Conservation (phyloP, 495 filamentous ascomycete species). For the Aspergillus kassunensis region DNA sequence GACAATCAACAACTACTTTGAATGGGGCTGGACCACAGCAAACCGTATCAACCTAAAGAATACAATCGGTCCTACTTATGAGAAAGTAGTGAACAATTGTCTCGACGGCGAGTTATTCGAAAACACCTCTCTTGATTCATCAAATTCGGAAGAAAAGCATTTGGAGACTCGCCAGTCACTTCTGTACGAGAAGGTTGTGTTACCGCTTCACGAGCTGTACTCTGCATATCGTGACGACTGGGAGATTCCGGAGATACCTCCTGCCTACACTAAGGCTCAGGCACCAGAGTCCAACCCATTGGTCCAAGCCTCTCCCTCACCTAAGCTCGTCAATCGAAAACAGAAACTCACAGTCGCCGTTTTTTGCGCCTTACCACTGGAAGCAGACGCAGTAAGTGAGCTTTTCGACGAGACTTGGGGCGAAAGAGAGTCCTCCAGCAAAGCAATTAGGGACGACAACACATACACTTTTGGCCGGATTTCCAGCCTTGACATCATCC, state of each 20-base stretch:
- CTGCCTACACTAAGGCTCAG: neutral
- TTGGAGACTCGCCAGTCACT: neutral
- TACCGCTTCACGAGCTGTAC: neutral
- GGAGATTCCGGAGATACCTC: neutral
- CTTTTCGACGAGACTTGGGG: constrained; percentile 22
- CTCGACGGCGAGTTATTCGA: neutral
- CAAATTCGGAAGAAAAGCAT: neutral
- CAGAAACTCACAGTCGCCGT: constrained; percentile 10
- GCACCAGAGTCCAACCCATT: neutral
- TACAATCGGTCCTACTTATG: neutral
- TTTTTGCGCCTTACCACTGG: constrained; percentile 24
- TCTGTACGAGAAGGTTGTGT: neutral
- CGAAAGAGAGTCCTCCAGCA: constrained; percentile 17
- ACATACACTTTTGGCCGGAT: constrained; percentile 24
- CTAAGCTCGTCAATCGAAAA: neutral
- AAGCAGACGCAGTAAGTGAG: constrained; percentile 21
- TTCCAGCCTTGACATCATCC: constrained; percentile 20
- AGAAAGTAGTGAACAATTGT: neutral
- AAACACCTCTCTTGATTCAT: neutral
- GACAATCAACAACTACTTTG: neutral
- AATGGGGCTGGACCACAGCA: constrained; percentile 1
- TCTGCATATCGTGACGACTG: constrained; percentile 1
- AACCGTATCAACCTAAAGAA: neutral
- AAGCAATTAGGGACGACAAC: constrained; percentile 19
- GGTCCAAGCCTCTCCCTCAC: neutral